A percentile compares a stretch with the other conserved stretches of the same genome.
Conservation (phyloP, 2,329 filamentous ascomycete genomes). For the Cladosporium halotolerans region DNA sequence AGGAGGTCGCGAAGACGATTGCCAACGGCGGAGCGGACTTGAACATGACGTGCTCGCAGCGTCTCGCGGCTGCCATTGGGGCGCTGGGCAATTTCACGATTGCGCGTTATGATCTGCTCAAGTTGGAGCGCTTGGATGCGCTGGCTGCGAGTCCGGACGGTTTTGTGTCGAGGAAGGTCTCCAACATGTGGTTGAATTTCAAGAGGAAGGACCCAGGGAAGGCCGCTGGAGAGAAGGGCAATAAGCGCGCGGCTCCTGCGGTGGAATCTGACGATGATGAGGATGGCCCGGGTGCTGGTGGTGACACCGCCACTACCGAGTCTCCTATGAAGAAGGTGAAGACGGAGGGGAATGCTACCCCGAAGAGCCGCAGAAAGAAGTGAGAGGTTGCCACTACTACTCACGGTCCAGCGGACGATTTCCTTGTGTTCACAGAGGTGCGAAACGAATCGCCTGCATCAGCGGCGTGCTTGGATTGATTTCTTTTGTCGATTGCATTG, state of each 20-base stretch:
- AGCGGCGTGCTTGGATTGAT: background rate
- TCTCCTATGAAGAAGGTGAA: background rate
- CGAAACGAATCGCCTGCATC: background rate
- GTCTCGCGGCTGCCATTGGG: background rate
- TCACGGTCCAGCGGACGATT: no score
- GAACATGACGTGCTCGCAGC: background rate
- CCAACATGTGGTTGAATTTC: background rate
- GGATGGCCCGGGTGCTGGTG: no score
- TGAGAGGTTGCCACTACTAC: no score
- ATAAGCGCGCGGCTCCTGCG: background rate
- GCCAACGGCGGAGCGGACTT: background rate
- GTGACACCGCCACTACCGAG: no score
- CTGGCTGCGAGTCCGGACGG: background rate
- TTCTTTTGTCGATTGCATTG: no score
- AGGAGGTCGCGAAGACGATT: background rate
- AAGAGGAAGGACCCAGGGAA: background rate
- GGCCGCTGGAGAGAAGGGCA: background rate
- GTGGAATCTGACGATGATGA: no score
- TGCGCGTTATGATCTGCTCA: constrained; percentile 1
- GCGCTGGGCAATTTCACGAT: background rate
- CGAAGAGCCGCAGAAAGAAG: background rate
- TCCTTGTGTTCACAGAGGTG: background rate
- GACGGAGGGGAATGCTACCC: background rate
- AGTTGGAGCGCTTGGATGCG: background rate
- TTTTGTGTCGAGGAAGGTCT: background rate